Conservation (phyloP, 2,329 filamentous ascomycete genomes). For the Venturia carpophila region DNA sequence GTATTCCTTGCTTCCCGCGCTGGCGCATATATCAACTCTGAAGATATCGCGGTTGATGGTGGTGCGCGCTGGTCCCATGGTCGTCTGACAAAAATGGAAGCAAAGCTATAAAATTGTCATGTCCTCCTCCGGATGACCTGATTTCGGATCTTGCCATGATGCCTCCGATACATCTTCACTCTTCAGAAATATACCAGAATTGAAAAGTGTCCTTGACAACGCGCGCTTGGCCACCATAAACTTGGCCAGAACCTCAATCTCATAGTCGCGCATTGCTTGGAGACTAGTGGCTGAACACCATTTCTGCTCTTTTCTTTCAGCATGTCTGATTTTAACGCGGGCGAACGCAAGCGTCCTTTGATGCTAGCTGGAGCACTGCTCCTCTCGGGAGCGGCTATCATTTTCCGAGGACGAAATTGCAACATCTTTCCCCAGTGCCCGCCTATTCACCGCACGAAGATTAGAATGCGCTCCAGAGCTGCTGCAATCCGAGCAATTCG, state of each 20-base stretch:
- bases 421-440: neutral
- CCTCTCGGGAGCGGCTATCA: neutral
- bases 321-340: too few relatives aligned
- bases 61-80: constrained; percentile 16
- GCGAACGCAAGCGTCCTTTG: too few relatives aligned
- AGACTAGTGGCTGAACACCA: neutral
- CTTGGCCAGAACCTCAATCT: too few relatives aligned
- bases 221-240: neutral
- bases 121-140: neutral
- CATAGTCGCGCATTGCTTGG: neutral
- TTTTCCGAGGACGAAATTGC: neutral
- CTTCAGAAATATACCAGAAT: neutral
- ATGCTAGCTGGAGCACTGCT: neutral
- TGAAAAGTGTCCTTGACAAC: neutral
- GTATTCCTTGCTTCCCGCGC: constrained; percentile 25
- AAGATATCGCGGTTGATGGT: constrained; percentile 20
- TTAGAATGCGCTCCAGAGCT: neutral
- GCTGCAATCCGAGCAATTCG: neutral
- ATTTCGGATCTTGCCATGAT: neutral
- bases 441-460: neutral
- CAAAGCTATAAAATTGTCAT: neutral
- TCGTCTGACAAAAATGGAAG: constrained; percentile 15
- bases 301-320: neutral
- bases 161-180: neutral
- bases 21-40: constrained; percentile 19